Evolutionary conservation across 1,284 basidiomycete species (phyloP), one percentile per base, ranked within the genome.

Genomic region (Omphalotus olearius): DNA sequence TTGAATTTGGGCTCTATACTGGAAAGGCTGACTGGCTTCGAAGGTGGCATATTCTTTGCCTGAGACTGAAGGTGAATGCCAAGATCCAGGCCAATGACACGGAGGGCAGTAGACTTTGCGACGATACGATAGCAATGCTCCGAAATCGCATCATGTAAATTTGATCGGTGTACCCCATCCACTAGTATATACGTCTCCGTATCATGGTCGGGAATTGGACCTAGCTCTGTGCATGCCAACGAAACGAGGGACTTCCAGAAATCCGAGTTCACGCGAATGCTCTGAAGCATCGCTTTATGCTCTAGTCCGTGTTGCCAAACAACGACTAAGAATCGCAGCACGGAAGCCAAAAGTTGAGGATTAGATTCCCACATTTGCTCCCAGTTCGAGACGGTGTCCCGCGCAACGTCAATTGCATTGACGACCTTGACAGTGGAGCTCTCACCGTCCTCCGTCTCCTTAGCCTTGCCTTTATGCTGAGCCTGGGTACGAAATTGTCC

Each of bases 241-340:
- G 72, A 72, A 0, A 77, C 75, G 7, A 94, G 66, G 25, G 75
- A 72, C 7, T 75, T 70, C 85, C 89, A 93, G 55, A 93, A 82
- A 16, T 68, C 70, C 0, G 71, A 60, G 56, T 86, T 77, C 14
- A 72, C 66, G 16, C 85, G 79, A 5, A 84, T 67, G 1, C 73
- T 60, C 20, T 82, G 77, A 42, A 94, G 71, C 0, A 77, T 70
- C 0, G 71, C 60, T 52, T 79, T 82, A 63, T 93, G 89, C 60
- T 93, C 91, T 46, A 86, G 72, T 6, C 82, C 87, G 60, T 91
- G 91, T 59, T 85, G 80, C 90, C 91, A 95, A 1, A 92, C 85
- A 7, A 85, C 76, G 56, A 88, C 82, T 53, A 95, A 69, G 71
- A 95, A 97, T 7, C 80, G 75, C 47, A 97, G 69, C 5, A 91